A percentile compares a stretch with the other conserved stretches of the same genome.
Evolutionary conservation across 495 filamentous ascomycete genomes (phyloP).

Genomic region (Talaromyces nanjingensis): DNA sequence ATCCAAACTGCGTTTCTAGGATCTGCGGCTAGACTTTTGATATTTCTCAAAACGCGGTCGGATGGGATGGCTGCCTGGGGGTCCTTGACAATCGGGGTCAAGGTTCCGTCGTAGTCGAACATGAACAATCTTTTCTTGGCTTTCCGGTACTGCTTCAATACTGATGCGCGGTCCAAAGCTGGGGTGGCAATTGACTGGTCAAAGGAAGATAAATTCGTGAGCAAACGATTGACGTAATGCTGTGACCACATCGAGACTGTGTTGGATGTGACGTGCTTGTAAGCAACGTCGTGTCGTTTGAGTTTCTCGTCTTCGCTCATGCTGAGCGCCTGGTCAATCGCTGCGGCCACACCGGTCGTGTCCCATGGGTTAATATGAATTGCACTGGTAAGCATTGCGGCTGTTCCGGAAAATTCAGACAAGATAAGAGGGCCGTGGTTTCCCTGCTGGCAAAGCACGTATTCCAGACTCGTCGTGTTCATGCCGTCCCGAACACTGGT

Average conservation of each 20-base stretch:
- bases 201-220: slow-evolving; percentile 69
- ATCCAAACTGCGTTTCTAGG: slow-evolving; percentile 90
- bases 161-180: slow-evolving; percentile 60
- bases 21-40: slow-evolving; percentile 73
- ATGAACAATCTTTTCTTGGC: slow-evolving; percentile 78
- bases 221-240: slow-evolving; percentile 64
- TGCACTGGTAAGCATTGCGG: slow-evolving; percentile 73
- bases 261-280: slow-evolving; percentile 72
- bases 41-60: slow-evolving; percentile 66
- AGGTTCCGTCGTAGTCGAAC: slow-evolving; percentile 97
- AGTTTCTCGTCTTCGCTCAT: slow-evolving; percentile 59
- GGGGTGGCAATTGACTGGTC: slow-evolving; percentile 72
- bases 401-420: slow-evolving; percentile 92
- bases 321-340: slow-evolving; percentile 70
- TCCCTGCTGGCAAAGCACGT: slow-evolving; percentile 82
- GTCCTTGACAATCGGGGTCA: slow-evolving; percentile 92
- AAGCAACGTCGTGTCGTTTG: slow-evolving; percentile 49
- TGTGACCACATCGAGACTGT: slow-evolving; percentile 79
- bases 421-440: slow-evolving; percentile 80
- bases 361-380: slow-evolving; percentile 97
- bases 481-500: slow-evolving; percentile 91
- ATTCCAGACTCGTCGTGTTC: slow-evolving; percentile 94
- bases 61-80: slow-evolving; percentile 82
- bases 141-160: slow-evolving; percentile 64
- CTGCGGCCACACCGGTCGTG: slow-evolving; percentile 66